phyloP scores from a whole-genome alignment of 1,284 basidiomycete genomes.

The Gymnopus androsaceus region DNA sequence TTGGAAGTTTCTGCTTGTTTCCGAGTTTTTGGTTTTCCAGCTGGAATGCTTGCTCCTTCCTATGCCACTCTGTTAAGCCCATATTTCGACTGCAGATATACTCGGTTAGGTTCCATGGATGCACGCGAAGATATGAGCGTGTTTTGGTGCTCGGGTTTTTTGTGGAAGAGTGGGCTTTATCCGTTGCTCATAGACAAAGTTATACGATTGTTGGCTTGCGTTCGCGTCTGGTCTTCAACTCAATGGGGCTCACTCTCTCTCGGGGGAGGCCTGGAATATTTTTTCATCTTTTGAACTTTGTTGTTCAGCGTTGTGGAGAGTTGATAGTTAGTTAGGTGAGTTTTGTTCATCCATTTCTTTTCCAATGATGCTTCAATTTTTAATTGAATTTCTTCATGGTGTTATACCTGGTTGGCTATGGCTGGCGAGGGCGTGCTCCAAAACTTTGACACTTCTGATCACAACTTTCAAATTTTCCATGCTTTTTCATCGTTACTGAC shows the following conservation, averaged over 20 bases:
- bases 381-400: conserved; percentile 87
- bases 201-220: conserved; percentile 71
- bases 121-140: conserved; percentile 1
- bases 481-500: not conserved
- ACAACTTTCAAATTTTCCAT: conserved; percentile 43
- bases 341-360: conserved; percentile 19
- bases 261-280: conserved; percentile 59
- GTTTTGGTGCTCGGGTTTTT: not conserved
- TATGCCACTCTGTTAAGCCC: conserved; percentile 54
- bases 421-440: conserved; percentile 65
- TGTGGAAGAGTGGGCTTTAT: conserved; percentile 38
- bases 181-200: conserved; percentile 85
- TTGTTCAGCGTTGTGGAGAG: conserved; percentile 32
- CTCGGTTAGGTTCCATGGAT: not conserved
- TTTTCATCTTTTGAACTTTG: conserved; percentile 56
- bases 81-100: conserved; percentile 17
- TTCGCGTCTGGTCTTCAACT: conserved; percentile 59
- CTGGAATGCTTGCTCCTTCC: conserved; percentile 39
- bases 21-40: conserved; percentile 21
- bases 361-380: conserved; percentile 54
- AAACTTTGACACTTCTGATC: conserved; percentile 76
- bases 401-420: conserved; percentile 52
- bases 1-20: conserved; percentile 37
- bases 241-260: conserved; percentile 88
- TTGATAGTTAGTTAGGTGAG: conserved; percentile 34